Evolutionary conservation across 2,329 filamentous ascomycete genomes (phyloP), one percentile per base, ranked within the genome.

Genomic region (Scleromitrula shiraiana): DNA sequence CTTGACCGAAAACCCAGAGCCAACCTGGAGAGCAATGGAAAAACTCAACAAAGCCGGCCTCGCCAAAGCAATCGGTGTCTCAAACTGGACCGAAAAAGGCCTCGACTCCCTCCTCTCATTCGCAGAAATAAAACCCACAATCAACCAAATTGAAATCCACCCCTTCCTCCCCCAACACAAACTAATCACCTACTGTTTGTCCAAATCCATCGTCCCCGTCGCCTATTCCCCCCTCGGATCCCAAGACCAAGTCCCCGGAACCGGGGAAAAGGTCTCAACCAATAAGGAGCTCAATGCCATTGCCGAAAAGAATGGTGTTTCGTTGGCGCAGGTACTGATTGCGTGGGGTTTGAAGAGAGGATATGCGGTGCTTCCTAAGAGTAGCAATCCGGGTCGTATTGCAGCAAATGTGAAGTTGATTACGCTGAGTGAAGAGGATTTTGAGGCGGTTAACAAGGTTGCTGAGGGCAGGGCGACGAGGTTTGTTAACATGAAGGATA

Each of bases 401-500:
- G 76, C 80, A 60, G 73, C 80, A 59, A 89, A 89, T 68, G 70
- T 78, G 61, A 74, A 81, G 59, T 72, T 87, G 51, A 74, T 86
- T 59, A 72, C 78, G 58, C 72, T 85, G 48, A 78, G 80, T 55
- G 71, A 69, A 8, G 75, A 77, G 35, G 84, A 89, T 55, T 62
- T 83, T 53, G 71, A 74, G 62, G 69, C 67, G 44, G 69, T 83
- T 12, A 69, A 74, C 56, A 65, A 71, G 52, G 82, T 87, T 7
- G 81, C 82, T 1, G 72, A 77, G 62, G 78, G 79, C 29, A 73
- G 83, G 43, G 79, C 85, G 65, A 77, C 75, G 22, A 77, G 84
- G 30, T 88, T 88, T 60, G 83, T 88, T 50, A 87, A 88, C 69
- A 88, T 88, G 83, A 88, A 85, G 73, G 83, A 86, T 55, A 85